These are phyloP conservation scores for Solanum sejunctum DNA, from an alignment of 257 asterid species.

Conservation along the genomic window DNA sequence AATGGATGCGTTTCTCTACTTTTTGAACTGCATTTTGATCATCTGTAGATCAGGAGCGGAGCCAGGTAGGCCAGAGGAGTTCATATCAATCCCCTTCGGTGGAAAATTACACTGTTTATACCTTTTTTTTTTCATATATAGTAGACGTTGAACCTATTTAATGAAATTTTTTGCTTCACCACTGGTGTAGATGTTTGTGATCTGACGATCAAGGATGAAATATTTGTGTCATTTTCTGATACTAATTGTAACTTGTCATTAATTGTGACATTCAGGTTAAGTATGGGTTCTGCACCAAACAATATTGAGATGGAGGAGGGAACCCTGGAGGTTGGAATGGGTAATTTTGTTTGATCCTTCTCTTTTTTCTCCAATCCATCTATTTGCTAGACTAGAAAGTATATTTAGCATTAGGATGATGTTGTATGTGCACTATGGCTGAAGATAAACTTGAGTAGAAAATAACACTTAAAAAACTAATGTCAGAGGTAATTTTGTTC, in stretches of 20 bases:
- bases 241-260: neutral
- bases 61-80: no score
- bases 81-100: no score
- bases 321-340: slow-evolving; percentile 24
- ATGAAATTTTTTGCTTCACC: no score
- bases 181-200: neutral
- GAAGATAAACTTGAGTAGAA: neutral
- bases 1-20: neutral
- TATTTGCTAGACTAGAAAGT: neutral
- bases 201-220: neutral
- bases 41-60: neutral
- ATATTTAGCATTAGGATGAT: neutral
- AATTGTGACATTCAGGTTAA: slow-evolving; percentile 2
- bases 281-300: slow-evolving; percentile 6
- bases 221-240: neutral
- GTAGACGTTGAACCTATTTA: no score
- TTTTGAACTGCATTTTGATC: neutral
- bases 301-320: slow-evolving; percentile 20
- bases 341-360: neutral
- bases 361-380: neutral
- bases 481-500: neutral
- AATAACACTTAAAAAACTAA: neutral
- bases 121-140: no score
- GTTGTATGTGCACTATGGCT: neutral
- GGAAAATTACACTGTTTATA: no score